These are phyloP conservation scores for Sarocladiaceae sp. DNA, from an alignment of 2,329 filamentous ascomycete species.

Conservation along the genomic window DNA sequence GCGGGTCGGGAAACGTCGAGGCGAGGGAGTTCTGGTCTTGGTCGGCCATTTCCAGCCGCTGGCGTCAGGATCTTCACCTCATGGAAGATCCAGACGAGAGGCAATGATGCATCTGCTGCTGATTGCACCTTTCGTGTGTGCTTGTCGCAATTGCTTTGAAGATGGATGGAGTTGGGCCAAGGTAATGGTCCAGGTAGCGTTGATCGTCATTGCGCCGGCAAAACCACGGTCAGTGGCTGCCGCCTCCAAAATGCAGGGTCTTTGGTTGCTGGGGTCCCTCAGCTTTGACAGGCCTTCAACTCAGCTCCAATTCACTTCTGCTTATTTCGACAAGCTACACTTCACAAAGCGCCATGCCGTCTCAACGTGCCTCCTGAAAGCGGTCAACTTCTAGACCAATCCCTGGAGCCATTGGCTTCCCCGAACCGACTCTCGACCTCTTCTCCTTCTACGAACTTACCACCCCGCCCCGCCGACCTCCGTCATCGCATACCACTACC, in stretches of 20 bases:
- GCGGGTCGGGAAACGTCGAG: constrained; percentile 78
- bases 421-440: not conserved
- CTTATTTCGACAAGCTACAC: too few relatives aligned
- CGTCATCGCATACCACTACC: not conserved
- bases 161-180: too few relatives aligned
- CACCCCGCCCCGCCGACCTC: not conserved
- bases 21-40: constrained; percentile 46
- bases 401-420: not conserved
- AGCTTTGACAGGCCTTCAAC: not conserved
- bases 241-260: not conserved
- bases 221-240: not conserved
- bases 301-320: not conserved
- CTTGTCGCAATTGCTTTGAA: too few relatives aligned
- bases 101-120: not conserved
- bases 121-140: too few relatives aligned
- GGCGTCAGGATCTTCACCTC: not conserved
- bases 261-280: not conserved
- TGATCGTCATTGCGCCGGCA: constrained; percentile 5
- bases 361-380: too few relatives aligned
- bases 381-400: not conserved
- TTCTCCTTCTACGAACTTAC: not conserved
- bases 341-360: too few relatives aligned
- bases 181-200: too few relatives aligned
- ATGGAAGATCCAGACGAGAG: constrained; percentile 5
- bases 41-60: constrained; percentile 49